These are phyloP conservation scores for Neurospora sublineolata DNA, from an alignment of 495 filamentous ascomycete species.

Conservation along the genomic window DNA sequence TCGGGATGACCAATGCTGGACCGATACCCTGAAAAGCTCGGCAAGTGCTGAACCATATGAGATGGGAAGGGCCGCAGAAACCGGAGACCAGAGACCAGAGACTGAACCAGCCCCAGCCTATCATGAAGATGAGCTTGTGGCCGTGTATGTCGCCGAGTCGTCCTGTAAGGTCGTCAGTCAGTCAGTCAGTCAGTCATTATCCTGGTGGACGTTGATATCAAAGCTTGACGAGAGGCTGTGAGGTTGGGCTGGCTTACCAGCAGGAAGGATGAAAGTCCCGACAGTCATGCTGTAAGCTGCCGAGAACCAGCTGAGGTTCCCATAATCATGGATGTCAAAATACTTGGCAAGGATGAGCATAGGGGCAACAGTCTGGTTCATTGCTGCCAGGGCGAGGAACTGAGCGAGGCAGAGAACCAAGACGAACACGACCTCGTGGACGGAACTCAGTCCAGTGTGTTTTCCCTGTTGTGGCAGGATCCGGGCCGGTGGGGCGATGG, in stretches of 20 bases:
- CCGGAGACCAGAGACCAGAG: constrained; percentile 51
- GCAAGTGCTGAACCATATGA: constrained; percentile 44
- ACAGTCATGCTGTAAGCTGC: constrained; percentile 45
- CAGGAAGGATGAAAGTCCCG: constrained; percentile 52
- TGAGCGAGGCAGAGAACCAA: constrained; percentile 13
- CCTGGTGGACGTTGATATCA: background rate
- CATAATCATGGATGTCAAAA: constrained; percentile 31
- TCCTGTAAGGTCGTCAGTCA: constrained; percentile 20
- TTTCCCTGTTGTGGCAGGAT: background rate
- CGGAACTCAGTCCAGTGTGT: background rate
- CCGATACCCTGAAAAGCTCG: constrained; percentile 55
- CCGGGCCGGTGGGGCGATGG: background rate
- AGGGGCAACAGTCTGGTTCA: constrained; percentile 14
- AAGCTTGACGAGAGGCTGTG: background rate
- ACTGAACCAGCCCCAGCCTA: constrained; percentile 51
- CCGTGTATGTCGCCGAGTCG: constrained; percentile 55
- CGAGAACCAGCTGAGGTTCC: constrained; percentile 36
- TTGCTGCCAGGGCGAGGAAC: constrained; percentile 12
- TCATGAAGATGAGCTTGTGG: constrained; percentile 47
- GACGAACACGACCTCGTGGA: constrained; percentile 6
- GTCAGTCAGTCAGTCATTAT: background rate
- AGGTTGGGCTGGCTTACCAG: constrained; percentile 10
- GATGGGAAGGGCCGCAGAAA: constrained; percentile 21
- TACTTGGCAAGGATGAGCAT: constrained; percentile 27
- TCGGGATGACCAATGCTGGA: constrained; percentile 49